Base-by-base conservation (phyloP, 192 early-diverging fungal species). In the Coemansia sp. region DNA sequence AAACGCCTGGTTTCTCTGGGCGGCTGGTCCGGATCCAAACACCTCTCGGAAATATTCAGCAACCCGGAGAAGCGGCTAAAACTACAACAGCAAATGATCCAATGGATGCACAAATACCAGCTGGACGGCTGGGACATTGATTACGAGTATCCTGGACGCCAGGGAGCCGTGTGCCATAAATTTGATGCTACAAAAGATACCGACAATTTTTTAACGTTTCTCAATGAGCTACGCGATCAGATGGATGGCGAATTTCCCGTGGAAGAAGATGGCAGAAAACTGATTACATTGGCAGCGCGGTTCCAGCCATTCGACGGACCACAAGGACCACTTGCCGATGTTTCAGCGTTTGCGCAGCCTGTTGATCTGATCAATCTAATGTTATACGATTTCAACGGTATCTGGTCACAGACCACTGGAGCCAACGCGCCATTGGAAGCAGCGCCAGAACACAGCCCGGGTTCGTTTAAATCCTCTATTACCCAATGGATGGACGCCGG, bases 51-150 rank as follows among this genome's bases (percentile, higher is more conserved):
- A 5, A 78, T 90, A 32, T 75, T 86, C 38, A 85, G 85, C 18
- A 64, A 73, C 52, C 51, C 57, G 17, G 32, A 56, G 7, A 79
- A 75, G 35, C 83, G 90, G 34, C 66, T 71, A 41, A 70, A 61
- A 1, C 80, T 90, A 69, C 84, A 89, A 32, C 61, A 72, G 39
- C 79, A 88, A 34, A 88, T 87, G 61, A 62, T 87, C 22, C 43
- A 65, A 8, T 85, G 86, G 68, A 72, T 88, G 37, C 75, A 73
- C 14, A 76, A 79, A 1, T 88, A 84, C 63, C 67, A 79, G 12
- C 71, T 91, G 2, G 90, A 92, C 80, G 92, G 92, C 64, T 84
- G 90, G 62, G 92, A 93, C 70, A 78, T 93, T 66, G 92, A 92
- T 72, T 92, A 76, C 79, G 91, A 93, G 73, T 92, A 90, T 63